These are phyloP conservation scores for Cercophora newfieldiana DNA, from an alignment of 495 filamentous ascomycete species.

Conservation along the genomic window DNA sequence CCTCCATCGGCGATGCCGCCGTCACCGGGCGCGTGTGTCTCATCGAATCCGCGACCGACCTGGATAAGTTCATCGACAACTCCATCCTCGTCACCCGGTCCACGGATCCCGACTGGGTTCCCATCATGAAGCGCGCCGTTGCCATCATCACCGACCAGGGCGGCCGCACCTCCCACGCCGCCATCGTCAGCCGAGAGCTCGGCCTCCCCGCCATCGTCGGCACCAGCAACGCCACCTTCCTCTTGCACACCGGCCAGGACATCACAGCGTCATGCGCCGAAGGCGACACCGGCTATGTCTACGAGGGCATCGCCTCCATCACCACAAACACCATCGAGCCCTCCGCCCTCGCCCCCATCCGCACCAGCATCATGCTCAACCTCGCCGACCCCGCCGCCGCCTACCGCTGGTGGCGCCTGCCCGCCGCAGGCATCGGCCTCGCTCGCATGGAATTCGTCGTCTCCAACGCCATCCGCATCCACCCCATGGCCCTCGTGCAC, in stretches of 20 bases:
- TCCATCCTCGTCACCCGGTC: slow-evolving; percentile 35
- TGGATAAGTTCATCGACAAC: slow-evolving; percentile 34
- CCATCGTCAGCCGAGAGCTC: slow-evolving; percentile 43
- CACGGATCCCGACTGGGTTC: slow-evolving; percentile 44
- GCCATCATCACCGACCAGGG: slow-evolving; percentile 43
- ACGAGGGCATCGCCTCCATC: slow-evolving; percentile 35
- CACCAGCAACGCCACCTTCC: slow-evolving; percentile 34
- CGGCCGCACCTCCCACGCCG: slow-evolving; percentile 43
- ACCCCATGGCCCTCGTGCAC: slow-evolving; percentile 40
- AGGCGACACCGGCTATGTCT: slow-evolving; percentile 39
- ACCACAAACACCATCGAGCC: slow-evolving; percentile 31
- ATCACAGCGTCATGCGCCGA: slow-evolving; percentile 43
- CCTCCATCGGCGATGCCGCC: slow-evolving; percentile 38
- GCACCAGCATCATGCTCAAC: slow-evolving; percentile 22
- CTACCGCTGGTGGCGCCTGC: slow-evolving; percentile 33
- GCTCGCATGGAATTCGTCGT: slow-evolving; percentile 21
- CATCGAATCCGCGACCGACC: slow-evolving; percentile 32
- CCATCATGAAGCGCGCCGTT: slow-evolving; percentile 40
- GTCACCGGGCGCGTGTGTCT: slow-evolving; percentile 37
- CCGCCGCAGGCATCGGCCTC: slow-evolving; percentile 30
- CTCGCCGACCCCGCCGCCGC: slow-evolving; percentile 35
- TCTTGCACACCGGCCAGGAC: slow-evolving; percentile 39
- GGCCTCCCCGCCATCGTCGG: slow-evolving; percentile 40
- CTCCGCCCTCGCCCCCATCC: slow-evolving; percentile 9
- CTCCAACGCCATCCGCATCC: slow-evolving; percentile 30